Conservation (phyloP, 257 asterid species). For the Voacanga thouarsii region DNA sequence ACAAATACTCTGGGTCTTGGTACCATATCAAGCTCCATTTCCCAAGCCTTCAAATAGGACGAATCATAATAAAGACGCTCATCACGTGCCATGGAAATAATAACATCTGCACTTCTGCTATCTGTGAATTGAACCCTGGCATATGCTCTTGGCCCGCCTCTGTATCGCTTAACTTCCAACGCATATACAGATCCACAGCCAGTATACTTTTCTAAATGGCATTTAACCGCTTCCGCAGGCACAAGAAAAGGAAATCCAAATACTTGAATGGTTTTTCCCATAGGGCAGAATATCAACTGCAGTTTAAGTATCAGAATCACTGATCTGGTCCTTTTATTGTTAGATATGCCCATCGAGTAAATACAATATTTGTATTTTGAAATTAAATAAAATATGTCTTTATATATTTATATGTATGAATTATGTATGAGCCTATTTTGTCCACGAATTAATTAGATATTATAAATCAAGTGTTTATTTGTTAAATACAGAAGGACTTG, state of each 20-base stretch:
- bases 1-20: slow-evolving; percentile 20
- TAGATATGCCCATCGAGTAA: too few relatives aligned
- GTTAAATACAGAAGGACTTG: too few relatives aligned
- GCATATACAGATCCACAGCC: slow-evolving; percentile 50
- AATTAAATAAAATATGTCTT: too few relatives aligned
- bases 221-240: slow-evolving; percentile 33
- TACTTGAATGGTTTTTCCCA: slow-evolving; percentile 38
- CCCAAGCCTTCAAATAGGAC: slow-evolving; percentile 58
- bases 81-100: slow-evolving; percentile 43
- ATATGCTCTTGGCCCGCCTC: slow-evolving; percentile 43
- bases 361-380: too few relatives aligned
- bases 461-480: too few relatives aligned
- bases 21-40: slow-evolving; percentile 34
- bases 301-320: not conserved
- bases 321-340: not conserved
- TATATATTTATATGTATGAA: too few relatives aligned
- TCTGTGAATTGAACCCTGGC: slow-evolving; percentile 67
- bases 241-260: slow-evolving; percentile 52
- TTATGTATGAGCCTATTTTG: too few relatives aligned
- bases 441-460: too few relatives aligned
- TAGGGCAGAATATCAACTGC: slow-evolving; percentile 9
- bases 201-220: slow-evolving; percentile 39
- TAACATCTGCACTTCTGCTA: slow-evolving; percentile 36
- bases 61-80: slow-evolving; percentile 37
- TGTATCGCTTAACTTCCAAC: slow-evolving; percentile 50